These are phyloP conservation scores for Trichoderma breve DNA, from an alignment of 2,329 filamentous ascomycete genomes.

Conservation along the genomic window DNA sequence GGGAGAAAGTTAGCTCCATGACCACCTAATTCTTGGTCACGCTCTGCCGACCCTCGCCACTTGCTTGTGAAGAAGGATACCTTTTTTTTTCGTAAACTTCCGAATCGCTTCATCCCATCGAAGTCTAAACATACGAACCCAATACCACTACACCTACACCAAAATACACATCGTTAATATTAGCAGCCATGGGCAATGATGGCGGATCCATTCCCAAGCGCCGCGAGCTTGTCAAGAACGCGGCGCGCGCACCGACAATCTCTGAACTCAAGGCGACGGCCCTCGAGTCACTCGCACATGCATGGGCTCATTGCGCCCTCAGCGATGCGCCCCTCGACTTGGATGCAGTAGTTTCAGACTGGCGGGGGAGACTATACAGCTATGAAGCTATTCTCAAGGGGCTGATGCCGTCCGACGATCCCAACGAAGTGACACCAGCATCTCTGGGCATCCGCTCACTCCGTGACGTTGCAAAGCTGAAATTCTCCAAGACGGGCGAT, in stretches of 20 bases:
- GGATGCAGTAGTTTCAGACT: constrained; percentile 79
- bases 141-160: neutral
- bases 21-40: neutral
- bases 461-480: constrained; percentile 83
- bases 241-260: constrained; percentile 76
- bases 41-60: neutral
- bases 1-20: neutral
- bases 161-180: neutral
- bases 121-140: neutral
- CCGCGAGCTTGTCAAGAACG: constrained; percentile 92
- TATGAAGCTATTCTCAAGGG: constrained; percentile 81
- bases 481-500: constrained; percentile 57
- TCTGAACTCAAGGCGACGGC: constrained; percentile 86
- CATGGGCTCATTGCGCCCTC: constrained; percentile 86
- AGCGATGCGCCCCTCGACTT: constrained; percentile 70
- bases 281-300: constrained; percentile 79
- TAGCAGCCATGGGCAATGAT: constrained; percentile 81
- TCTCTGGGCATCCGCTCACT: constrained; percentile 69
- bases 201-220: constrained; percentile 95
- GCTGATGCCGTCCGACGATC: constrained; percentile 58
- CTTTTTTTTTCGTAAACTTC: neutral
- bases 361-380: constrained; percentile 82
- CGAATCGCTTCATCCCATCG: neutral
- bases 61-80: neutral
- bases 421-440: constrained; percentile 46